Conservation (phyloP, 306 rosid genomes). For the Calophaca sinica region DNA sequence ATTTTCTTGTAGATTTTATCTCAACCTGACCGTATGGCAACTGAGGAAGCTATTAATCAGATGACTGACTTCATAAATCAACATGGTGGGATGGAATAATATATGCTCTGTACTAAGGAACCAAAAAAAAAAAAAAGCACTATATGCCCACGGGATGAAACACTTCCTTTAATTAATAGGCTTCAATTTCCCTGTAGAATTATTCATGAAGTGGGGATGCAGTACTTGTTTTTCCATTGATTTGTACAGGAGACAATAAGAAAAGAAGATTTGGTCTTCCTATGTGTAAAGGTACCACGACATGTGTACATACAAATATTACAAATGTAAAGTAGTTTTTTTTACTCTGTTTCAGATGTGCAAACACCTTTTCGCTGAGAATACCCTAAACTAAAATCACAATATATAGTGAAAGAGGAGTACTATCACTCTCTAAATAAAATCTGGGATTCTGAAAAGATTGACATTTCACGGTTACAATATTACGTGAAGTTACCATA, state of each 20-base stretch:
- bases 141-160: no score
- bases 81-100: slow-evolving; percentile 12
- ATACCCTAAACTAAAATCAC: no score
- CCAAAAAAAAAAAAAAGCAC: no score
- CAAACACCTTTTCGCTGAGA: no score
- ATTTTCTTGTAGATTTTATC: slow-evolving; percentile 41
- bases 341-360: no score
- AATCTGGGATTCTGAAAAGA: no score
- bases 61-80: neutral
- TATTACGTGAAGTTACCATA: no score
- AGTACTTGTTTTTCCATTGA: neutral
- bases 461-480: no score
- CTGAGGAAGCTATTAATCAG: slow-evolving; percentile 23
- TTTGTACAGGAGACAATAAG: slow-evolving; percentile 14
- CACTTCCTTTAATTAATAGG: neutral
- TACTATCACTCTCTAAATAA: no score
- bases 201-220: neutral
- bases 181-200: neutral
- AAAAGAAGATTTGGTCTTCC: slow-evolving; percentile 10
- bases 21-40: slow-evolving; percentile 12
- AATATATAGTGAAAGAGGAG: no score
- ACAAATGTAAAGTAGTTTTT: neutral
- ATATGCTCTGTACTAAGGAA: no score
- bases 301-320: neutral
- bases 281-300: neutral